These are phyloP conservation scores for Lipomyces sp. DNA, from an alignment of 805 yeast species.

Conservation along the genomic window DNA sequence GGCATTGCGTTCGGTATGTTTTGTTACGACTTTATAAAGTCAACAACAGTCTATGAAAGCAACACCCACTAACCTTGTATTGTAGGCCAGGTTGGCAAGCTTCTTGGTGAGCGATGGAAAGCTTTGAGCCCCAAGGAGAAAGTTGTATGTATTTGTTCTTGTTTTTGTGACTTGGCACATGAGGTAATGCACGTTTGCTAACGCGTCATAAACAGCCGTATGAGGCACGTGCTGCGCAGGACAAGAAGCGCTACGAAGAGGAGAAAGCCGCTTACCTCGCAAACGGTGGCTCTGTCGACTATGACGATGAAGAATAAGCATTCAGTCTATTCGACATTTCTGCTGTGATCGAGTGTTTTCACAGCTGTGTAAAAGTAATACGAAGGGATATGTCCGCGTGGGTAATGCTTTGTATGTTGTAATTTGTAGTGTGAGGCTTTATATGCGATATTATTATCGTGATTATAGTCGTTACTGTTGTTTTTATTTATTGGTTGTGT, in stretches of 20 bases:
- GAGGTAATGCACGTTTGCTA: background rate
- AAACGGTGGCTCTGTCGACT: constrained; percentile 49
- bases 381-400: background rate
- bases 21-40: background rate
- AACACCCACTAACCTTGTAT: constrained; percentile 3
- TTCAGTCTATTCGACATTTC: background rate
- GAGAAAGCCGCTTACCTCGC: constrained; percentile 85
- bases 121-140: constrained; percentile 81
- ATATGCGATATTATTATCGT: background rate
- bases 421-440: constrained; percentile 7
- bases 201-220: constrained; percentile 57
- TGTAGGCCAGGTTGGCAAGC: constrained; percentile 78
- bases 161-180: background rate
- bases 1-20: constrained; percentile 81
- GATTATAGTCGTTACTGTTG: background rate
- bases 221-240: constrained; percentile 90
- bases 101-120: constrained; percentile 97
- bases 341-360: background rate
- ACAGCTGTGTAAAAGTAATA: constrained; percentile 9
- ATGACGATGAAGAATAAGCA: constrained; percentile 40
- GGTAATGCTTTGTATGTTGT: constrained; percentile 12
- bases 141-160: constrained; percentile 40
- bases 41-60: background rate
- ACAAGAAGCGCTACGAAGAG: constrained; percentile 96
- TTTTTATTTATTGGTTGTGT: constrained; percentile 14